Evolutionary conservation across 78 protist species (phyloP).

Genomic region (Bodo saltans): DNA sequence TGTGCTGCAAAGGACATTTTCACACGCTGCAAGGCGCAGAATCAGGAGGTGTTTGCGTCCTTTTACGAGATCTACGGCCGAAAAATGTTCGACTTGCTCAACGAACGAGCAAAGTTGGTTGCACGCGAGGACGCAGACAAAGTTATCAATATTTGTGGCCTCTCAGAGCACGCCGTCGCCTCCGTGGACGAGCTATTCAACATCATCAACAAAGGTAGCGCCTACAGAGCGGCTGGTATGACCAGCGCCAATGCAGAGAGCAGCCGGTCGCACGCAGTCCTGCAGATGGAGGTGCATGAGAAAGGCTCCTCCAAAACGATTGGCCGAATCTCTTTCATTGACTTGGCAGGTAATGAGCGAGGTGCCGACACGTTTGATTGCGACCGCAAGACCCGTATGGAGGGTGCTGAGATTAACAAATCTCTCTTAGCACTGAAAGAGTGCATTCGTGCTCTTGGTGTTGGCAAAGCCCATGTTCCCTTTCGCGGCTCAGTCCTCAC

Average conservation of each 20-base stretch:
- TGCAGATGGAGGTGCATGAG: conserved; percentile 60
- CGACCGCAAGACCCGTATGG: conserved; percentile 79
- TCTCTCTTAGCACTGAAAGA: conserved; percentile 86
- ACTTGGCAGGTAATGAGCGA: conserved; percentile 89
- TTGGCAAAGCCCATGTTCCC: conserved; percentile 63
- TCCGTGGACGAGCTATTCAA: conserved; percentile 54
- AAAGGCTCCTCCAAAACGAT: background rate
- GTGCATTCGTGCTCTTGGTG: conserved; percentile 87
- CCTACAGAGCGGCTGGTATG: conserved; percentile 59
- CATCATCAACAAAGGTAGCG: conserved; percentile 57
- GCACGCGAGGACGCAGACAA: conserved; percentile 74
- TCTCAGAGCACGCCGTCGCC: conserved; percentile 52
- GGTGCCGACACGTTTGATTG: conserved; percentile 76
- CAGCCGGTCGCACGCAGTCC: conserved; percentile 89
- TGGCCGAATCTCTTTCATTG: conserved; percentile 84
- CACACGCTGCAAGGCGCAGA: conserved; percentile 19
- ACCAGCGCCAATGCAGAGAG: conserved; percentile 85
- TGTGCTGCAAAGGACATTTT: conserved; percentile 77
- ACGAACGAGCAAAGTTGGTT: conserved; percentile 56
- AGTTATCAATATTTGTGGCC: conserved; percentile 77
- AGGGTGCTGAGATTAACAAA: conserved; percentile 93
- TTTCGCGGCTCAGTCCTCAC: conserved; percentile 81
- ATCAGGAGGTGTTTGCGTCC: conserved; percentile 39
- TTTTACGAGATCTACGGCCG: conserved; percentile 90
- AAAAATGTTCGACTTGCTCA: conserved; percentile 77